Base-by-base conservation (phyloP, 352 stramenopile species). In the Pythium phragmiticola region DNA sequence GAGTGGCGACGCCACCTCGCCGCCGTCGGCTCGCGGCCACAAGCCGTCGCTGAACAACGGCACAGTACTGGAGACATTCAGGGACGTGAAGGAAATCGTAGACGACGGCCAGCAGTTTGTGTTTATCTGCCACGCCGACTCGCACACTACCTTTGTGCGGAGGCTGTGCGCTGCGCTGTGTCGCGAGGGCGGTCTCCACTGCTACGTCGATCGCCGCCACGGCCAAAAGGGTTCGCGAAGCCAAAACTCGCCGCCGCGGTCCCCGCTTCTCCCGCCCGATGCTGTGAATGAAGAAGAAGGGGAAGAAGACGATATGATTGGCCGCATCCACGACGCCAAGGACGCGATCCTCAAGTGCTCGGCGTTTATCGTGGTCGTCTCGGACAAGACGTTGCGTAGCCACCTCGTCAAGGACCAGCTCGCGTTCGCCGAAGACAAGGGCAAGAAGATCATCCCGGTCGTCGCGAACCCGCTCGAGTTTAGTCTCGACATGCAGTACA, bases 331-430 rank as follows among this genome's bases (percentile, higher is more conserved):
- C 43, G 74, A 90, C 54, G 81, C 86, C 0, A 90, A 94, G 48
- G 84, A 93, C 41, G 84, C 84, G 11, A 93, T 94, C 67, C 74
- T 92, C 34, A 89, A 91, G 58, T 94, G 84, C 60, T 89, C 80
- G 7, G 79, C 74, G 0, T 92, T 92, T 55, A 75, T 91, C 6
- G 56, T 92, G 33, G 73, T 94, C 16, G 53, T 94, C 0, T 92
- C 83, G 2, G 78, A 89, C 39, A 89, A 92, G 56, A 94, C 84
- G 0, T 43, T 92, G 23, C 57, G 69, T 6, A 92, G 80, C 45
- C 80, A 94, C 51, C 57, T 92, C 1, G 77, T 92, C 21, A 87
- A 84, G 49, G 83, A 92, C 51, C 83, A 94, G 57, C 69, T 94
- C 14, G 83, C 86, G 13, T 94, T 92, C 48, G 86, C 83, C 0